Percentiles rank a stretch among this genome's conserved stretches.
These are phyloP conservation scores for Plasmodium cynomolgi DNA, from an alignment of 169 alveolate species.

Conservation along the genomic window DNA sequence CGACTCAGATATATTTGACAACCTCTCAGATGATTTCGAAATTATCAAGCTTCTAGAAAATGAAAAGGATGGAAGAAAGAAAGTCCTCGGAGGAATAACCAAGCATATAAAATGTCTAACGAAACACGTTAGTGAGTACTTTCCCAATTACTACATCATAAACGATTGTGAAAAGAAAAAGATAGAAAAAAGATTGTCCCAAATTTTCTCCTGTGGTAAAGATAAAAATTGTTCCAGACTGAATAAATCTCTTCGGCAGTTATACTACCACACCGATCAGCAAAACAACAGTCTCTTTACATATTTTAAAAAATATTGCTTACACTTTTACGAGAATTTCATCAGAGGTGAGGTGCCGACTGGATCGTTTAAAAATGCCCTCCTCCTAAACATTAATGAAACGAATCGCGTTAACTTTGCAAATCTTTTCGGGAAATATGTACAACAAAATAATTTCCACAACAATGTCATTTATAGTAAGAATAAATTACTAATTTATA, in stretches of 20 bases:
- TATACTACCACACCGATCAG: constrained; percentile 8
- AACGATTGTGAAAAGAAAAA: constrained; percentile 22
- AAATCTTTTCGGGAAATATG: constrained; percentile 3
- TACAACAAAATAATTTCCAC: constrained; percentile 6
- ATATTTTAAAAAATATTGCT: constrained; percentile 62
- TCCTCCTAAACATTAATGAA: not conserved
- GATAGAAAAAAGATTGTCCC: constrained; percentile 51
- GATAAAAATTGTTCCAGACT: not conserved
- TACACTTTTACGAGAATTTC: constrained; percentile 15
- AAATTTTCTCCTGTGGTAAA: constrained; percentile 24
- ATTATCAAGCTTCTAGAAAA: constrained; percentile 61
- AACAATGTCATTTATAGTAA: constrained; percentile 19
- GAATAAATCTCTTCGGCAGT: not conserved
- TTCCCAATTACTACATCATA: constrained; percentile 64
- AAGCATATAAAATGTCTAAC: constrained; percentile 70
- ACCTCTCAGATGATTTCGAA: constrained; percentile 75
- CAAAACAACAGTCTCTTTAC: constrained; percentile 21
- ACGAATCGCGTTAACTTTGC: constrained; percentile 9
- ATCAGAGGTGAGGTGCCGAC: not conserved
- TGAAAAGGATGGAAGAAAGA: constrained; percentile 19
- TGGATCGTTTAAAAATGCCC: constrained; percentile 11
- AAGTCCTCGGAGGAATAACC: constrained; percentile 45
- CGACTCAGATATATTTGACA: constrained; percentile 53
- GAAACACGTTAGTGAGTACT: constrained; percentile 67
- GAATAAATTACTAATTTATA: constrained; percentile 54